Conservation (phyloP, 805 yeast species). For the Scheffersomyces spartinae region DNA sequence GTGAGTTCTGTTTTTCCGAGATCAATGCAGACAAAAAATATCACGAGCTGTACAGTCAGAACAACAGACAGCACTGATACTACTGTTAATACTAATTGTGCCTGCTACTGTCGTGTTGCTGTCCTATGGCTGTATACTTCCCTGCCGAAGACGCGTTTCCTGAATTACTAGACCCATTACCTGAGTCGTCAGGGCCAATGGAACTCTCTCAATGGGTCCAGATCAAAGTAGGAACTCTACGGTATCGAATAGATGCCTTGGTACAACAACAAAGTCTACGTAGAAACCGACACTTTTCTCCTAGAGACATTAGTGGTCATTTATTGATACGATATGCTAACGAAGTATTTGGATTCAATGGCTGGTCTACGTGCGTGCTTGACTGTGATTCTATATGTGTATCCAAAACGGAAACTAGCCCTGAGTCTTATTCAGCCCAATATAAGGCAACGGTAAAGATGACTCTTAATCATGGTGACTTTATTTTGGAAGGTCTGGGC, state of each 20-base stretch:
- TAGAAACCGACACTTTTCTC: neutral
- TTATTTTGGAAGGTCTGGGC: conserved; percentile 21
- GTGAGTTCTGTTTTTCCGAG: no score
- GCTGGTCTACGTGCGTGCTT: conserved; percentile 40
- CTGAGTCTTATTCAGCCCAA: conserved; percentile 7
- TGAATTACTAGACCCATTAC: conserved; percentile 26
- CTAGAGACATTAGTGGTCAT: conserved; percentile 19
- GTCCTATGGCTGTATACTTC: neutral
- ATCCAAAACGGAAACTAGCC: conserved; percentile 8
- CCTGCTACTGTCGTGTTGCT: neutral
- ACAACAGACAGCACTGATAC: conserved; percentile 21
- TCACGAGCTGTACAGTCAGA: no score
- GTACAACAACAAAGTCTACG: neutral
- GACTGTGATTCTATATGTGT: conserved; percentile 7
- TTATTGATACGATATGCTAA: conserved; percentile 32
- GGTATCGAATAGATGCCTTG: conserved; percentile 30
- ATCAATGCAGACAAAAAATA: conserved; percentile 28
- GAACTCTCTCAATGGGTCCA: conserved; percentile 42
- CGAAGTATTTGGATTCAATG: conserved; percentile 42
- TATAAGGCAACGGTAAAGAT: conserved; percentile 4
- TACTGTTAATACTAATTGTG: neutral
- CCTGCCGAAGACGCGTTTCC: conserved; percentile 8
- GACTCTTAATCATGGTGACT: conserved; percentile 3
- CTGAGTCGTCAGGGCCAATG: no score
- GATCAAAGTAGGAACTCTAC: conserved; percentile 34